These are phyloP conservation scores for Pythium rhizo-oryzae DNA, from an alignment of 352 stramenopile species.

Conservation along the genomic window DNA sequence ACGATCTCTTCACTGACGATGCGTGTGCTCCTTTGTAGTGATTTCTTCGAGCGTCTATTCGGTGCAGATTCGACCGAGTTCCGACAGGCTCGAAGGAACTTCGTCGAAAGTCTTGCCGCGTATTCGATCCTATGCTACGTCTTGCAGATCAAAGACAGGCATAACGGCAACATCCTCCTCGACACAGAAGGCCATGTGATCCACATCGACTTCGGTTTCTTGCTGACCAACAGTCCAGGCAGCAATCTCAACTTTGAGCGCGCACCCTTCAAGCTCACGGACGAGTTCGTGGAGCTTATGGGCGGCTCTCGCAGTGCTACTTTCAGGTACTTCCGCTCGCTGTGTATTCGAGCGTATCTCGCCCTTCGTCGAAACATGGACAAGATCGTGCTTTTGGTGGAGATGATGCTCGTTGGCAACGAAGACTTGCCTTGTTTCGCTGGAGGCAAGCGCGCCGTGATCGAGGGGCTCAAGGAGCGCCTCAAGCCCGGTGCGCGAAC, in stretches of 20 bases:
- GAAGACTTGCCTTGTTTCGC: slow-evolving; percentile 81
- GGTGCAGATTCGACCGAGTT: slow-evolving; percentile 82
- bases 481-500: slow-evolving; percentile 83
- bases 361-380: slow-evolving; percentile 93
- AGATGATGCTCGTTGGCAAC: slow-evolving; percentile 96
- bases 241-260: slow-evolving; percentile 96
- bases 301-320: slow-evolving; percentile 90
- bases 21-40: slow-evolving; percentile 67
- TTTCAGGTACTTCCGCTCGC: slow-evolving; percentile 95
- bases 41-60: slow-evolving; percentile 94
- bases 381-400: slow-evolving; percentile 94
- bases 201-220: slow-evolving; percentile 99
- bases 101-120: slow-evolving; percentile 92
- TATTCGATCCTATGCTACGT: slow-evolving; percentile 99
- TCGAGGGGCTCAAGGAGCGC: slow-evolving; percentile 74
- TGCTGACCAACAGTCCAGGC: slow-evolving; percentile 94
- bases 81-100: slow-evolving; percentile 85
- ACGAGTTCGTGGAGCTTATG: slow-evolving; percentile 96
- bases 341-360: slow-evolving; percentile 96
- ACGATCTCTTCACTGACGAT: slow-evolving; percentile 60
- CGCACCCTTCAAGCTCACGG: slow-evolving; percentile 98
- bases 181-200: slow-evolving; percentile 97
- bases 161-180: slow-evolving; percentile 99
- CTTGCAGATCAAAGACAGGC: slow-evolving; percentile 98
- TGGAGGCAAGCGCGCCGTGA: slow-evolving; percentile 78